Percentiles rank a stretch among this genome's conserved stretches.
Conservation (phyloP, 164 flowering plant genomes). For the Nymphaea colorata region DNA sequence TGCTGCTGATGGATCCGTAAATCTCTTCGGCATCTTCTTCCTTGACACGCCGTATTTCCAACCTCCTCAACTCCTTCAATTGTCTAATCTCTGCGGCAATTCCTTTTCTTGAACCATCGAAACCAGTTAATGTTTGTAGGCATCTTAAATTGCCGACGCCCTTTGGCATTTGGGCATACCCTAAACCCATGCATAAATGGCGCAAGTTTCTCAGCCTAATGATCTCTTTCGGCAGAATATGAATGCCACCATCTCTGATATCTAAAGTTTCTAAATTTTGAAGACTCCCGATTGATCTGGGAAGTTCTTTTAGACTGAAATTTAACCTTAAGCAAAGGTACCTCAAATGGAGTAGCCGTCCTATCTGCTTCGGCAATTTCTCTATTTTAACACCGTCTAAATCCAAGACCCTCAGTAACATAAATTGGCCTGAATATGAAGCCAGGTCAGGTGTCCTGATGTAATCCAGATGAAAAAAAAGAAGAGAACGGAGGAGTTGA, state of each 20-base stretch:
- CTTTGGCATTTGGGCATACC: too few relatives aligned
- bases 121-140: conserved; percentile 2
- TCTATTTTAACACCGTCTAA: not conserved
- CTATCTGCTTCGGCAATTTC: not conserved
- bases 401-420: not conserved
- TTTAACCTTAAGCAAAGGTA: not conserved
- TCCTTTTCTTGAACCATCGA: not conserved
- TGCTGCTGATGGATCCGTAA: not conserved
- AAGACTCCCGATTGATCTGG: conserved; percentile 2
- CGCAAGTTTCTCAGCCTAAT: conserved; percentile 5
- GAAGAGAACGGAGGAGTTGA: not conserved
- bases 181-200: too few relatives aligned
- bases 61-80: conserved; percentile 3
- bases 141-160: not conserved
- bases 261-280: conserved; percentile 3
- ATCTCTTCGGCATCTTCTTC: not conserved
- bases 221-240: not conserved
- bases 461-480: not conserved
- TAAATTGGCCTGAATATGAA: not conserved
- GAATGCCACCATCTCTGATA: not conserved
- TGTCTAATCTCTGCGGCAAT: not conserved
- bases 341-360: not conserved
- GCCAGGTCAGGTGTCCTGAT: not conserved
- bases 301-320: not conserved
- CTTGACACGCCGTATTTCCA: not conserved